These are phyloP conservation scores for Elongisporangium senticosum DNA, from an alignment of 352 stramenopile genomes.

Conservation along the genomic window DNA sequence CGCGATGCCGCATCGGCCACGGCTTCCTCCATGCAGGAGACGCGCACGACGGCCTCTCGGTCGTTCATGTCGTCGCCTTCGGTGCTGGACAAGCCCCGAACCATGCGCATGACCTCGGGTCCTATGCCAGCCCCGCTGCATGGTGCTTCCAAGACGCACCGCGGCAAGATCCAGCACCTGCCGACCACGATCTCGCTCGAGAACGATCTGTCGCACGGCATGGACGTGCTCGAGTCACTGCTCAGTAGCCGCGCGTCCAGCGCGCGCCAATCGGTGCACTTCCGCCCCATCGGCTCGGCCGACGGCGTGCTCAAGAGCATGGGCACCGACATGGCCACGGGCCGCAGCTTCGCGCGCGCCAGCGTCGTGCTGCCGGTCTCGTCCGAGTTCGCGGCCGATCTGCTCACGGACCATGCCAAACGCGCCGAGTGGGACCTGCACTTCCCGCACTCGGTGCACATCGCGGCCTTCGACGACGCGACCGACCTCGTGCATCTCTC, in stretches of 20 bases:
- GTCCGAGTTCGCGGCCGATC: slow-evolving; percentile 54
- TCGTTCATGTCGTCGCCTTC: slow-evolving; percentile 20
- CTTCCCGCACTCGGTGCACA: slow-evolving; percentile 52
- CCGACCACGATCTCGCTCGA: slow-evolving; percentile 70
- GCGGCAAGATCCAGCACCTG: slow-evolving; percentile 48
- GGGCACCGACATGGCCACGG: slow-evolving; percentile 27
- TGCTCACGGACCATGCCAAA: slow-evolving; percentile 60
- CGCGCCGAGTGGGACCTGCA: slow-evolving; percentile 76
- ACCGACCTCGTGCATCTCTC: slow-evolving; percentile 71
- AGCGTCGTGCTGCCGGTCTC: slow-evolving; percentile 62
- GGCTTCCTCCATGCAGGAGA: slow-evolving; percentile 3
- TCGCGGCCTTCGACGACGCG: slow-evolving; percentile 69
- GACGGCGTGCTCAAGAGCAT: slow-evolving; percentile 62
- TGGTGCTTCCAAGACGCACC: slow-evolving; percentile 5
- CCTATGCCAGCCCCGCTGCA: neutral
- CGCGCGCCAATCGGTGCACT: slow-evolving; percentile 33
- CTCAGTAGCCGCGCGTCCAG: slow-evolving; percentile 22
- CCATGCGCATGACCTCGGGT: neutral
- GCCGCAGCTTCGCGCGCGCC: slow-evolving; percentile 48
- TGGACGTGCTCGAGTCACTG: slow-evolving; percentile 61
- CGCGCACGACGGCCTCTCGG: slow-evolving; percentile 9
- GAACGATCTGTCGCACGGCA: slow-evolving; percentile 59
- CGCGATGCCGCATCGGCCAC: neutral
- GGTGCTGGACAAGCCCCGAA: slow-evolving; percentile 2
- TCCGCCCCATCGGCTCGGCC: slow-evolving; percentile 44